Evolutionary conservation across 2,329 filamentous ascomycete genomes (phyloP).

Genomic region (Xylariaceae sp.): DNA sequence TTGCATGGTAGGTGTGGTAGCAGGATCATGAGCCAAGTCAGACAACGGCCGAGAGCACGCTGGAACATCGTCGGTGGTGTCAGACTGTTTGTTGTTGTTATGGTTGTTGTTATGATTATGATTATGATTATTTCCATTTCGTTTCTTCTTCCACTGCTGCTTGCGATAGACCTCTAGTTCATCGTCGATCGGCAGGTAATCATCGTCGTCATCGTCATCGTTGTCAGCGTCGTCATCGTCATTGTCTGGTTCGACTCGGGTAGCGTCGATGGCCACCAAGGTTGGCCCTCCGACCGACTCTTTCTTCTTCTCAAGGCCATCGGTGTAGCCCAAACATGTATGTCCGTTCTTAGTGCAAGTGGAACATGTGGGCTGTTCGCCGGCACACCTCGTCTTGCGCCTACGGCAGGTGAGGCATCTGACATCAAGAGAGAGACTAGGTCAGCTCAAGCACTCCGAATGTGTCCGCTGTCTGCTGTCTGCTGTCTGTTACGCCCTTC

Average conservation of each 20-base stretch:
- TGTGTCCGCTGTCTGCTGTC: conserved; percentile 9
- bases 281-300: conserved; percentile 24
- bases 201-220: conserved; percentile 45
- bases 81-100: no score
- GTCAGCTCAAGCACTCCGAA: conserved; percentile 26
- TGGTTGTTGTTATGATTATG: no score
- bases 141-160: conserved; percentile 35
- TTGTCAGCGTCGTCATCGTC: no score
- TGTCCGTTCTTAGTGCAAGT: conserved; percentile 75
- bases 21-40: conserved; percentile 28
- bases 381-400: conserved; percentile 75
- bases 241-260: conserved; percentile 39
- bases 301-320: conserved; percentile 52
- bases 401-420: conserved; percentile 75
- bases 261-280: conserved; percentile 16
- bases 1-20: conserved; percentile 27
- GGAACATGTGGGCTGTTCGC: conserved; percentile 71
- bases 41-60: conserved; percentile 28
- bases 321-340: conserved; percentile 68
- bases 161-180: conserved; percentile 36
- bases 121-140: conserved; percentile 28
- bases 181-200: conserved; percentile 40
- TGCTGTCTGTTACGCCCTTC: conserved; percentile 8
- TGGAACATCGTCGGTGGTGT: conserved; percentile 30
- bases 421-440: conserved; percentile 13